A percentile compares a stretch with the other conserved stretches of the same genome.
Evolutionary conservation across 352 stramenopile genomes (phyloP).

Genomic region (Phytophthora vignae): DNA sequence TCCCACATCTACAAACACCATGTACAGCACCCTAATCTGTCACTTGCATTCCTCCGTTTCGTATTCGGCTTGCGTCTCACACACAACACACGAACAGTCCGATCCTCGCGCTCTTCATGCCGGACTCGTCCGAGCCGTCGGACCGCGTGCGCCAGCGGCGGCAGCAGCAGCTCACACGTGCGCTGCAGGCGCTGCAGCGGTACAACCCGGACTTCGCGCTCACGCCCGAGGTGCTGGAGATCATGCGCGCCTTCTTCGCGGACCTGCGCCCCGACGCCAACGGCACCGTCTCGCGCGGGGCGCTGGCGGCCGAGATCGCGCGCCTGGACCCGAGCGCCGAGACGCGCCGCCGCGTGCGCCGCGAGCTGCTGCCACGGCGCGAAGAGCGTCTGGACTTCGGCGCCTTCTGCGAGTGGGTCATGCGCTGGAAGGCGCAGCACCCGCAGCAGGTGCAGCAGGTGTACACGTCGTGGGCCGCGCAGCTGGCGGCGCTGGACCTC

Average conservation of each 20-base stretch:
- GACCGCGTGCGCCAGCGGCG: constrained; percentile 3
- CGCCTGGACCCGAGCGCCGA: constrained; percentile 69
- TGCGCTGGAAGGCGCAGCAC: constrained; percentile 81
- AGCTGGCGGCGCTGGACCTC: constrained; percentile 78
- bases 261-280: constrained; percentile 61
- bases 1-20: not conserved
- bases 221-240: constrained; percentile 83
- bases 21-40: not conserved
- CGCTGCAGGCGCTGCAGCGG: constrained; percentile 68
- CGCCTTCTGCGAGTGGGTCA: constrained; percentile 78
- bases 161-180: constrained; percentile 49
- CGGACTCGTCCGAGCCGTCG: not conserved
- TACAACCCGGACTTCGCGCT: constrained; percentile 88
- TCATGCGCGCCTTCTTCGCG: constrained; percentile 84
- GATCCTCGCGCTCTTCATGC: not conserved
- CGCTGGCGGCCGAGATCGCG: constrained; percentile 70
- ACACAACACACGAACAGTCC: not conserved
- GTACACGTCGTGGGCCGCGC: constrained; percentile 80
- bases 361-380: constrained; percentile 42
- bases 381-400: constrained; percentile 73
- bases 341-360: constrained; percentile 51
- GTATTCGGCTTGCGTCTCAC: not conserved
- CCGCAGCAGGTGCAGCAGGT: constrained; percentile 72
- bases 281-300: constrained; percentile 60
- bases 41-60: not conserved